phyloP scores from a whole-genome alignment of 2,329 filamentous ascomycete genomes.

The Hypoxylon sp. region DNA sequence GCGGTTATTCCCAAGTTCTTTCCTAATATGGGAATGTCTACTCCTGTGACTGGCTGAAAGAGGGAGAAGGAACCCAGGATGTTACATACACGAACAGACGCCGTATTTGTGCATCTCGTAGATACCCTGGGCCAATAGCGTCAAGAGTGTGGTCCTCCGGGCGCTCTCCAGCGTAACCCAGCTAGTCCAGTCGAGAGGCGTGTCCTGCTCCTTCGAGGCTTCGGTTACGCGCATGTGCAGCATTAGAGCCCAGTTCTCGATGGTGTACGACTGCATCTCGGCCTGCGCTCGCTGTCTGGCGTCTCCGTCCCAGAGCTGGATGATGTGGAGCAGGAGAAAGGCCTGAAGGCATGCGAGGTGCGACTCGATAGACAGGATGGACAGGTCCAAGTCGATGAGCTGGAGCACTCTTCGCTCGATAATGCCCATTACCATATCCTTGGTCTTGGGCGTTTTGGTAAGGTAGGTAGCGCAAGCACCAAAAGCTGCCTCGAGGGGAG shows the following conservation, averaged over 20 bases:
- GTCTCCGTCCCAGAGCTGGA: slow-evolving; percentile 24
- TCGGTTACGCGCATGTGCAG: slow-evolving; percentile 13
- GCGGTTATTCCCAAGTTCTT: no score
- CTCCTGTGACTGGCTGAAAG: no score
- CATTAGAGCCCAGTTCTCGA: slow-evolving; percentile 17
- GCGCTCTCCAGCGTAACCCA: slow-evolving; percentile 20
- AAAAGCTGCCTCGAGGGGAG: slow-evolving; percentile 19
- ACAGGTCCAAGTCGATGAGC: slow-evolving; percentile 4
- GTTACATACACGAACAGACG: slow-evolving; percentile 41
- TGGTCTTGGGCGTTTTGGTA: neutral
- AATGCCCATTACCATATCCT: slow-evolving; percentile 7
- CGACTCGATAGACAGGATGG: slow-evolving; percentile 4
- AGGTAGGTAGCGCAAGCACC: slow-evolving; percentile 7
- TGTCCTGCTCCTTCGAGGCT: slow-evolving; percentile 1
- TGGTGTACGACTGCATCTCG: slow-evolving; percentile 15
- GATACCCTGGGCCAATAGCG: slow-evolving; percentile 8
- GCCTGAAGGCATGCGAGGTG: slow-evolving; percentile 17
- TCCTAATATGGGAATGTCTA: no score
- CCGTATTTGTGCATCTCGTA: slow-evolving; percentile 37
- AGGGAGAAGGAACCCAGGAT: no score
- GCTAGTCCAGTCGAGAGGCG: neutral
- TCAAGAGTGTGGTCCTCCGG: slow-evolving; percentile 8
- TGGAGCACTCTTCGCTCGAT: slow-evolving; percentile 12
- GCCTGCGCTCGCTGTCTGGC: slow-evolving; percentile 12
- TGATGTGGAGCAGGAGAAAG: slow-evolving; percentile 11